These are phyloP conservation scores for Saccharomycopsis fibuligera DNA, from an alignment of 805 yeast species.

Conservation along the genomic window DNA sequence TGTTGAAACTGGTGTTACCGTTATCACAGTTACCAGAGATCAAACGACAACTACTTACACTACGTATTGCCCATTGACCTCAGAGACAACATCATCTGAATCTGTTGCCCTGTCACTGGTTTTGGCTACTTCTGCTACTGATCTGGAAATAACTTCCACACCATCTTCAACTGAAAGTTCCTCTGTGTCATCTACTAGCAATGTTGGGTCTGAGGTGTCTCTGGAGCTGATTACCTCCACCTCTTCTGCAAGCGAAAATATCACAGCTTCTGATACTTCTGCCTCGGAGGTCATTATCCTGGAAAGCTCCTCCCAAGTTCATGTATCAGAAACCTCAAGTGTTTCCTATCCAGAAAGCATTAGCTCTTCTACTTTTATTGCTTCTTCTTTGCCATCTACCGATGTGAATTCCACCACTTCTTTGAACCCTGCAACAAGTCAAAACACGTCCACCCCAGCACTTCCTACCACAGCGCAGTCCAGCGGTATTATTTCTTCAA, in stretches of 20 bases:
- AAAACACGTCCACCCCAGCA: neutral
- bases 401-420: too few relatives aligned
- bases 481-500: neutral
- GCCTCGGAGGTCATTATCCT: neutral
- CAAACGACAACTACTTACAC: constrained; percentile 26
- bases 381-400: neutral
- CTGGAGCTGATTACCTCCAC: neutral
- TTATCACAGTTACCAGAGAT: constrained; percentile 24
- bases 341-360: neutral
- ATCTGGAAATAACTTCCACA: neutral
- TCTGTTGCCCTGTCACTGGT: too few relatives aligned
- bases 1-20: constrained; percentile 26
- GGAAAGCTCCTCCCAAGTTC: neutral
- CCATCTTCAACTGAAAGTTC: neutral
- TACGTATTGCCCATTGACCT: constrained; percentile 27
- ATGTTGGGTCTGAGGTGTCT: neutral
- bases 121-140: too few relatives aligned
- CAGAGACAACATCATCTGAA: neutral
- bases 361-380: neutral
- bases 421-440: neutral
- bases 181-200: neutral
- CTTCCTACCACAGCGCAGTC: neutral
- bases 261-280: neutral
- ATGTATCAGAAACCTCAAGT: neutral
- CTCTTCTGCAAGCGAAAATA: neutral